Evolutionary conservation across 2,329 filamentous ascomycete species (phyloP).

Genomic region (Colletotrichum liriopes): DNA sequence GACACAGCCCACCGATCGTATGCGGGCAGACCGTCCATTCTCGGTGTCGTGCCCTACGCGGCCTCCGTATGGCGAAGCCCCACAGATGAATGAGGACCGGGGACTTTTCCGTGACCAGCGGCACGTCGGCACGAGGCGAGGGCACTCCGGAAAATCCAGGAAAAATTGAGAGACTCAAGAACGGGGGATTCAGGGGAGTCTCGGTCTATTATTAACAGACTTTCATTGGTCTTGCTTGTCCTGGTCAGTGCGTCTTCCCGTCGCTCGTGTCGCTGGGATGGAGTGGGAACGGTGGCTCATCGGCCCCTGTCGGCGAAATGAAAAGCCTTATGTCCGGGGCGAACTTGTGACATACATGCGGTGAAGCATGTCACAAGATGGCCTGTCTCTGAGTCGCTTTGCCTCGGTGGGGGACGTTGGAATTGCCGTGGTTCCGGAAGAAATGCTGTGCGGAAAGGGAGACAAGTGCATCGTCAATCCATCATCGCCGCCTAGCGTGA

Average conservation of each 20-base stretch:
- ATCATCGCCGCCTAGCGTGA: neutral
- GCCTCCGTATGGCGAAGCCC: neutral
- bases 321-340: slow-evolving; percentile 1
- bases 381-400: slow-evolving; percentile 1
- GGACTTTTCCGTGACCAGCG: neutral
- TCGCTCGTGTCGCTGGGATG: neutral
- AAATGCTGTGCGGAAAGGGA: too few relatives aligned
- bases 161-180: neutral
- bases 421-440: neutral
- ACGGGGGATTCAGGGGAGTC: neutral
- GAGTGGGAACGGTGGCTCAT: slow-evolving; percentile 7
- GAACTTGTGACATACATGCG: slow-evolving; percentile 10
- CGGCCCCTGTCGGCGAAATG: slow-evolving; percentile 23
- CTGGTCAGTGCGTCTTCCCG: slow-evolving; percentile 26
- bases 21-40: neutral
- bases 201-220: slow-evolving; percentile 33
- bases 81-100: neutral
- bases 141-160: slow-evolving; percentile 16
- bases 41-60: neutral
- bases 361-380: slow-evolving; percentile 18
- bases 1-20: neutral
- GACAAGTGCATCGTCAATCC: neutral
- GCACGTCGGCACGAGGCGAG: slow-evolving; percentile 26
- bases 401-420: neutral
- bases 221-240: neutral